Base-by-base conservation (phyloP, 129 eudicot species). In the Tagetes erecta region DNA sequence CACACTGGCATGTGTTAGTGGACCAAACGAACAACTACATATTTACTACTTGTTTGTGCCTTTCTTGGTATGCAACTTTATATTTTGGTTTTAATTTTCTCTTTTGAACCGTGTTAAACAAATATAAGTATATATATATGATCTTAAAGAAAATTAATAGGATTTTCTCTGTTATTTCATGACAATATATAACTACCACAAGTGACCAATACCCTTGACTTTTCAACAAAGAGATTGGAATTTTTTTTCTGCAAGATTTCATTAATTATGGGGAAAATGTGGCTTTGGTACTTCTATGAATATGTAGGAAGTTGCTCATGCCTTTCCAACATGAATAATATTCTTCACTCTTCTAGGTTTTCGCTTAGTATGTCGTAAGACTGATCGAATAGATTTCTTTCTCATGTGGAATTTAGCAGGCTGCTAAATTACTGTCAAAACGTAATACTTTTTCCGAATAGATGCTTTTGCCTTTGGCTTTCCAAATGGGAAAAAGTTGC, bases 321-420 rank as follows among this genome's bases (percentile, higher is more conserved):
- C 10, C 62, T 73, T 57, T 77, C 81, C 81, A 44, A 0, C 53
- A 37, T 0, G 30, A 76, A 77, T 34, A 69, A 44, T 46, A 46
- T 77, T 59, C 70, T 59, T 69, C 75, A 68, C 62, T 1, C 47
- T 58, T 50, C 62, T 38, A 51, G 72, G 62, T 75, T 64, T 33
- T 67, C 56, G 69, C 62, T 44, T 44, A 56, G 50, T 20, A 74
- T 73, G 45, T 27, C 27, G 8, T 34, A 37, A 40, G 68, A 62
- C 11, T 51, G 33, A 73, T 44, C 45, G 39, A 71, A 47, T 6
- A 30, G 69, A 38, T 11, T 9, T 39, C 64, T 53, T 76, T 58
- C n/a, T 31, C 49, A 0, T 67, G 67, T 76, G 74, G 80, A 41
- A 66, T 67, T 67, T 38, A 52, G 31, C 58, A 67, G 46, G 37